phyloP scores from a whole-genome alignment of 306 rosid species.

The Prinsepia uniflora region DNA sequence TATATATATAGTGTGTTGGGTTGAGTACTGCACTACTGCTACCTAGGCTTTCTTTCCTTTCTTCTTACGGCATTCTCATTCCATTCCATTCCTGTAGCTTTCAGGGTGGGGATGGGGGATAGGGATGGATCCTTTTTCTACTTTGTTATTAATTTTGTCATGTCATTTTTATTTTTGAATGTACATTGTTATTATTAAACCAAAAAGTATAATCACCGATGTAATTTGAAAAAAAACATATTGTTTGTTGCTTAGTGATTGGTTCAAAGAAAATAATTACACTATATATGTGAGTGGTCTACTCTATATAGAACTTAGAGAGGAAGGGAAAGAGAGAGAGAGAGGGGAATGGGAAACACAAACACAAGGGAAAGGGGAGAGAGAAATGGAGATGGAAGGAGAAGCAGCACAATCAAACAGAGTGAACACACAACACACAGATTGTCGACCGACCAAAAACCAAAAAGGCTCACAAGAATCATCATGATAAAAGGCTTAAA shows the following conservation, averaged over 20 bases:
- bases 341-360: neutral
- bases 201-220: neutral
- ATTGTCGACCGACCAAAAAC: slow-evolving; percentile 86
- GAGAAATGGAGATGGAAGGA: slow-evolving; percentile 19
- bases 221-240: slow-evolving; percentile 5
- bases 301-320: neutral
- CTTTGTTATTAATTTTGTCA: neutral
- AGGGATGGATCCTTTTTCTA: slow-evolving; percentile 13
- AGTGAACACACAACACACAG: slow-evolving; percentile 60
- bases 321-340: slow-evolving; percentile 14
- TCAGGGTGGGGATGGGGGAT: slow-evolving; percentile 36
- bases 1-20: neutral
- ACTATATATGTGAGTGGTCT: slow-evolving; percentile 29
- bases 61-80: slow-evolving; percentile 66
- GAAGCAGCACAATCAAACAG: slow-evolving; percentile 20
- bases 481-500: slow-evolving; percentile 58
- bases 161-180: neutral
- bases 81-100: slow-evolving; percentile 46
- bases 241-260: slow-evolving; percentile 38
- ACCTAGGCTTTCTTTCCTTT: slow-evolving; percentile 56
- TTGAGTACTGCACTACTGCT: slow-evolving; percentile 36
- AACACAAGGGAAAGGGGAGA: slow-evolving; percentile 8
- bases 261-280: slow-evolving; percentile 46
- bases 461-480: slow-evolving; percentile 59
- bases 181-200: neutral